Percentiles rank a stretch among this genome's conserved stretches.
Evolutionary conservation across 768 basidiomycete genomes (phyloP).

Genomic region (Steccherinum ochraceum): DNA sequence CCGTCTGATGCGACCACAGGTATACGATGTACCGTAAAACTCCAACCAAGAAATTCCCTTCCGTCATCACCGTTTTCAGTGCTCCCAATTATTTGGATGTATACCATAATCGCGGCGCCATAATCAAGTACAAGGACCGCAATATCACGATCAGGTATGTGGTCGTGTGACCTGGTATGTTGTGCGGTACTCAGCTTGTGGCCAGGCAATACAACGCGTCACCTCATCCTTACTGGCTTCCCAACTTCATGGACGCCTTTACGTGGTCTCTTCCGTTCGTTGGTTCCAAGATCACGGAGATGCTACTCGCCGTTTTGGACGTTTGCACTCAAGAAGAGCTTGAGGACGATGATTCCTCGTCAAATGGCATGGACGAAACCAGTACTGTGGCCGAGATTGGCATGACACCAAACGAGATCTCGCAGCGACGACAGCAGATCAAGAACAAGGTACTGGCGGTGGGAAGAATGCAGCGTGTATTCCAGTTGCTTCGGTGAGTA

Average conservation of each 20-base stretch:
- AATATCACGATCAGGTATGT: slow-evolving; percentile 79
- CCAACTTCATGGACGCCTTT: slow-evolving; percentile 99
- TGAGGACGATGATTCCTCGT: slow-evolving; percentile 45
- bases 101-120: slow-evolving; percentile 94
- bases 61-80: slow-evolving; percentile 96
- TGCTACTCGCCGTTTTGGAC: slow-evolving; percentile 94
- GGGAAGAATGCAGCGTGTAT: slow-evolving; percentile 85
- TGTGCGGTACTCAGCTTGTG: too few relatives aligned
- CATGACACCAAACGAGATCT: slow-evolving; percentile 34
- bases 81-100: slow-evolving; percentile 96
- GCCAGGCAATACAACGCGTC: slow-evolving; percentile 28
- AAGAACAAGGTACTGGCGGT: slow-evolving; percentile 94
- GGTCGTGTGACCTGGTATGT: neutral
- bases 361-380: slow-evolving; percentile 19
- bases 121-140: slow-evolving; percentile 95
- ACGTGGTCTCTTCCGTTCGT: slow-evolving; percentile 99
- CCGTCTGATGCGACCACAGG: slow-evolving; percentile 27
- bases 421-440: slow-evolving; percentile 67
- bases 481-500: slow-evolving; percentile 78
- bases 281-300: slow-evolving; percentile 97
- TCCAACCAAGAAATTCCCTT: slow-evolving; percentile 90
- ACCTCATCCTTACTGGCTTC: slow-evolving; percentile 88
- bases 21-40: slow-evolving; percentile 96
- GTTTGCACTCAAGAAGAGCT: slow-evolving; percentile 96
- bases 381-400: slow-evolving; percentile 19